A percentile compares a stretch with the other conserved stretches of the same genome.
phyloP scores from a whole-genome alignment of 345 rosid genomes.

The Euphorbia tirucalli region DNA sequence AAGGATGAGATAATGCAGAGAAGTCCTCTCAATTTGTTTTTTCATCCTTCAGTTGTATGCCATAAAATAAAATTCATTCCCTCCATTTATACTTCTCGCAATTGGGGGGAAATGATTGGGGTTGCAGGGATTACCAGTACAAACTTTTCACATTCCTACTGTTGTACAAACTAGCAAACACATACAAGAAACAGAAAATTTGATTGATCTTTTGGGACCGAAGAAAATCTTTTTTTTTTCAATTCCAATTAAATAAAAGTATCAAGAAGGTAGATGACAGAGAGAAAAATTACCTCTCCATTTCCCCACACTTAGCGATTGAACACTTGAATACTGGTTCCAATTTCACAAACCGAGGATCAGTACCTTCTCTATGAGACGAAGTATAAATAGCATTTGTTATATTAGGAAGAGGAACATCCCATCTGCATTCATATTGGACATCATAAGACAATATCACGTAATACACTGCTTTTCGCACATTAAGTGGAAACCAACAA shows the following conservation, averaged over 20 bases:
- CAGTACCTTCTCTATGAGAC: slow-evolving; percentile 52
- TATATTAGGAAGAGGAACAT: slow-evolving; percentile 71
- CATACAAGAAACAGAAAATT: neutral
- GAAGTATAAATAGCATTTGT: slow-evolving; percentile 53
- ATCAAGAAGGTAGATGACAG: slow-evolving; percentile 11
- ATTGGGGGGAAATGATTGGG: neutral
- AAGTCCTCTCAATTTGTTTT: neutral
- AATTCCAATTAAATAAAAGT: neutral
- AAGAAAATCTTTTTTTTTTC: slow-evolving; percentile 4
- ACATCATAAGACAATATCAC: slow-evolving; percentile 16
- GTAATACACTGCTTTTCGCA: slow-evolving; percentile 6
- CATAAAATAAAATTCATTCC: no score
- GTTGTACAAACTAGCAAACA: neutral
- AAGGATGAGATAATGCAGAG: neutral
- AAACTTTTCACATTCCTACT: no score
- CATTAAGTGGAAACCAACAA: slow-evolving; percentile 6
- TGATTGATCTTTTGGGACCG: neutral
- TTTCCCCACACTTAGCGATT: slow-evolving; percentile 57
- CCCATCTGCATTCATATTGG: slow-evolving; percentile 72
- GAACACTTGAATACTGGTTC: slow-evolving; percentile 85
- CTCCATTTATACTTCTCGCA: neutral
- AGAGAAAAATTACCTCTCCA: slow-evolving; percentile 52
- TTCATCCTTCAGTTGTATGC: neutral
- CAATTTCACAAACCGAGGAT: slow-evolving; percentile 86
- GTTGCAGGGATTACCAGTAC: neutral